Evolutionary conservation across 2,329 filamentous ascomycete genomes (phyloP).

Genomic region (Ophiostoma triangulosporum): DNA sequence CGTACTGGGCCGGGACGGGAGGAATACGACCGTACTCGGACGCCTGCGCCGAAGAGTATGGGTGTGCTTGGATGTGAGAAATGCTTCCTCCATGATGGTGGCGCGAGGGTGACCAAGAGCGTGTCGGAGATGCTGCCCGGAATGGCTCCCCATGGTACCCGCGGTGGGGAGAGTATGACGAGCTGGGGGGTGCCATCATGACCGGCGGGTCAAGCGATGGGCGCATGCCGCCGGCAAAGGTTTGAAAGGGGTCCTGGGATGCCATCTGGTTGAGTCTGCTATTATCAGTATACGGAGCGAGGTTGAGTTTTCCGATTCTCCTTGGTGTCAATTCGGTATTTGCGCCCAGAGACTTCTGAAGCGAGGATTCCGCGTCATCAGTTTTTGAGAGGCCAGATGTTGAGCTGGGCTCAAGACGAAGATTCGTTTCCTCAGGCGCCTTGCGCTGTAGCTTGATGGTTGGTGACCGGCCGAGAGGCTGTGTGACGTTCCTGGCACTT

Average conservation of each 20-base stretch:
- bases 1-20: conserved; percentile 59
- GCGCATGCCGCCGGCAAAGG: not conserved
- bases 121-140: conserved; percentile 36
- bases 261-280: conserved; percentile 5
- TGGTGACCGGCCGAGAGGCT: not conserved
- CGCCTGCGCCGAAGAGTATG: conserved; percentile 17
- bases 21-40: conserved; percentile 52
- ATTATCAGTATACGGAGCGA: conserved; percentile 2
- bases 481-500: not conserved
- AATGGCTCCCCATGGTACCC: conserved; percentile 26
- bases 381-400: too few species aligned
- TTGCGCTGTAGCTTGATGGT: not conserved
- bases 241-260: conserved; percentile 11
- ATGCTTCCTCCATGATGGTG: not conserved
- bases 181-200: conserved; percentile 40
- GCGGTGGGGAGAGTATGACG: conserved; percentile 42
- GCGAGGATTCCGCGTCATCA: conserved; percentile 22
- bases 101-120: conserved; percentile 45
- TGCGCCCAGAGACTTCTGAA: conserved; percentile 20
- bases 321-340: not conserved
- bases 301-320: not conserved
- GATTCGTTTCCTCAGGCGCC: not conserved
- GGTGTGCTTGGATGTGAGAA: conserved; percentile 18
- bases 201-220: conserved; percentile 43
- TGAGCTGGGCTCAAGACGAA: conserved; percentile 2